Evolutionary conservation across 73 alveolate species (phyloP).

Genomic region (Breviolum minutum): DNA sequence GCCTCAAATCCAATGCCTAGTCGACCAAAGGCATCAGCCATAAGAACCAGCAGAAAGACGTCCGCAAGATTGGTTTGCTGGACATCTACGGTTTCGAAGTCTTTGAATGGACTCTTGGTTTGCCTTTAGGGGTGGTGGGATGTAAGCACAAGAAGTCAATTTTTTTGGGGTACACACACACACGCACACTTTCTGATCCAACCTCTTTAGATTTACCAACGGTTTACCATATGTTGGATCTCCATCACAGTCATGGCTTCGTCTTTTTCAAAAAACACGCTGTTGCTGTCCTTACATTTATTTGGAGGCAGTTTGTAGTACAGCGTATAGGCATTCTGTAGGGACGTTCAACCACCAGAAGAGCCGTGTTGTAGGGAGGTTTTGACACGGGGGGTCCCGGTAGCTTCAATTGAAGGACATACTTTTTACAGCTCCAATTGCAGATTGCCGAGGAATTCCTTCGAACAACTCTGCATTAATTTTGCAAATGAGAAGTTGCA

Average conservation of each 20-base stretch:
- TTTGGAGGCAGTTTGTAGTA: slow-evolving; percentile 97
- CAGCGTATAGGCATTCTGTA: background rate
- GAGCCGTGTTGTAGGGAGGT: background rate
- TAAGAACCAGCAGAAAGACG: slow-evolving; percentile 42
- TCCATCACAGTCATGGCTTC: background rate
- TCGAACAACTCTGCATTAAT: slow-evolving; percentile 99
- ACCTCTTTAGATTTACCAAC: background rate
- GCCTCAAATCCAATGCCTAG: no score
- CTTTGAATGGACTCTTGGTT: slow-evolving; percentile 43
- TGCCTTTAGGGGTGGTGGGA: no score
- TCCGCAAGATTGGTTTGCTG: slow-evolving; percentile 97
- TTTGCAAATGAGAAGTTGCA: slow-evolving; percentile 99
- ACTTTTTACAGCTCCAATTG: background rate
- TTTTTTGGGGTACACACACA: no score
- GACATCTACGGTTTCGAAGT: slow-evolving; percentile 99
- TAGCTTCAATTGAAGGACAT: background rate
- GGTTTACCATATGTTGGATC: background rate
- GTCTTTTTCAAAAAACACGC: background rate
- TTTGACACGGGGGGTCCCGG: background rate
- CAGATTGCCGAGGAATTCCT: slow-evolving; percentile 96
- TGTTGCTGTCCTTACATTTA: background rate
- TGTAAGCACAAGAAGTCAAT: no score
- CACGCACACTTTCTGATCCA: no score
- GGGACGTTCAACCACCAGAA: background rate
- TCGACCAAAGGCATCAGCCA: slow-evolving; percentile 41